phyloP scores from a whole-genome alignment of 495 filamentous ascomycete species.

The Chaetomium tenue region DNA sequence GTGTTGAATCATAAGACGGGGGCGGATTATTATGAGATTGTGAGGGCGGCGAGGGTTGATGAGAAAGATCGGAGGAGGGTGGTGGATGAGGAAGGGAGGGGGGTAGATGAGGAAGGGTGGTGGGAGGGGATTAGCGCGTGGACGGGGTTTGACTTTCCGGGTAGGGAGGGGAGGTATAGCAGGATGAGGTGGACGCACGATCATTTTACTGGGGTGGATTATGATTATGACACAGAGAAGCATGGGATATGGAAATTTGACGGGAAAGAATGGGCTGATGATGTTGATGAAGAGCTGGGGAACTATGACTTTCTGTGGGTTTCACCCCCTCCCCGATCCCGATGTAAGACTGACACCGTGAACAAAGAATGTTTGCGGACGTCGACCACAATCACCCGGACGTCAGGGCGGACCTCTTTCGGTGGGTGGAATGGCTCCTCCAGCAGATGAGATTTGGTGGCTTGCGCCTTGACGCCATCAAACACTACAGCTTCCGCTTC shows the following conservation, averaged over 20 bases:
- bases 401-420: conserved; percentile 60
- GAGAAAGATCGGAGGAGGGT: conserved; percentile 55
- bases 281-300: conserved; percentile 66
- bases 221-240: conserved; percentile 54
- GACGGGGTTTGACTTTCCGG: conserved; percentile 66
- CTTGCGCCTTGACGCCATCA: conserved; percentile 70
- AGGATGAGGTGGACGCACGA: conserved; percentile 62
- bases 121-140: too few relatives aligned
- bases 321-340: background rate
- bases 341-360: background rate
- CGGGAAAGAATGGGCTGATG: conserved; percentile 58
- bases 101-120: too few relatives aligned
- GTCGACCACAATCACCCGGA: conserved; percentile 67
- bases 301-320: conserved; percentile 63
- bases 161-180: conserved; percentile 58
- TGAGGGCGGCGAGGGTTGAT: conserved; percentile 59
- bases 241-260: conserved; percentile 67
- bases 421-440: conserved; percentile 67
- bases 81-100: conserved; percentile 46
- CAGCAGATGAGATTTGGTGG: conserved; percentile 59
- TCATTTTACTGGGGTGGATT: conserved; percentile 72
- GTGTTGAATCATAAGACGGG: conserved; percentile 76
- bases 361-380: conserved; percentile 61
- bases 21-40: conserved; percentile 61
- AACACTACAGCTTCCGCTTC: conserved; percentile 69